Conservation (phyloP, 176 grass and related monocot species). For the Luzula sylvatica region DNA sequence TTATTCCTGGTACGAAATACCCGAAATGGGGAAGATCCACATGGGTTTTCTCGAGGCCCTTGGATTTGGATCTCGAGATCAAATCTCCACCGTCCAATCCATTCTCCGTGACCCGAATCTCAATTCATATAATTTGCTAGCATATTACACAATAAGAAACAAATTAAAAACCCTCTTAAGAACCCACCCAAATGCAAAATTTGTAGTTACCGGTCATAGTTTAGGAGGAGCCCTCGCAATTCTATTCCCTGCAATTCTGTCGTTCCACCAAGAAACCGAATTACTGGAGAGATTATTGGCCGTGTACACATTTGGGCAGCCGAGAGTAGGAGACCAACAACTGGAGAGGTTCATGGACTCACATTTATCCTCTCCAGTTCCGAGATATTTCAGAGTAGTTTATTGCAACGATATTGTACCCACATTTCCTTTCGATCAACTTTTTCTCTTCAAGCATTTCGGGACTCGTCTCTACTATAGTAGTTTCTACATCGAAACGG, state of each 20-base stretch:
- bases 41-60: constrained; percentile 83
- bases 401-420: constrained; percentile 81
- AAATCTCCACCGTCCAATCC: constrained; percentile 11
- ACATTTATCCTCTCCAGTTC: background rate
- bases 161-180: constrained; percentile 23
- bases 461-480: constrained; percentile 53
- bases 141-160: constrained; percentile 73
- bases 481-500: constrained; percentile 43
- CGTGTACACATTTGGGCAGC: constrained; percentile 64
- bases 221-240: constrained; percentile 69
- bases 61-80: constrained; percentile 40
- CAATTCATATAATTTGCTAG: constrained; percentile 20
- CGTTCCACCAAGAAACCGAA: constrained; percentile 34
- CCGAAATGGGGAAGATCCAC: constrained; percentile 63
- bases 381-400: constrained; percentile 31
- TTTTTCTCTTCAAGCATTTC: constrained; percentile 32
- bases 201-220: constrained; percentile 73
- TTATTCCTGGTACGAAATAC: constrained; percentile 55
- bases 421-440: constrained; percentile 46
- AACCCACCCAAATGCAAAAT: constrained; percentile 30
- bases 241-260: constrained; percentile 53
- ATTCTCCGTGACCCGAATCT: background rate
- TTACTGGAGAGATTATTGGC: constrained; percentile 18
- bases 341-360: constrained; percentile 23
- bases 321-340: constrained; percentile 43